A percentile compares a stretch with the other conserved stretches of the same genome.
Evolutionary conservation across 148 eudicot species (phyloP).

Genomic region (Vaccinium corymbosum): DNA sequence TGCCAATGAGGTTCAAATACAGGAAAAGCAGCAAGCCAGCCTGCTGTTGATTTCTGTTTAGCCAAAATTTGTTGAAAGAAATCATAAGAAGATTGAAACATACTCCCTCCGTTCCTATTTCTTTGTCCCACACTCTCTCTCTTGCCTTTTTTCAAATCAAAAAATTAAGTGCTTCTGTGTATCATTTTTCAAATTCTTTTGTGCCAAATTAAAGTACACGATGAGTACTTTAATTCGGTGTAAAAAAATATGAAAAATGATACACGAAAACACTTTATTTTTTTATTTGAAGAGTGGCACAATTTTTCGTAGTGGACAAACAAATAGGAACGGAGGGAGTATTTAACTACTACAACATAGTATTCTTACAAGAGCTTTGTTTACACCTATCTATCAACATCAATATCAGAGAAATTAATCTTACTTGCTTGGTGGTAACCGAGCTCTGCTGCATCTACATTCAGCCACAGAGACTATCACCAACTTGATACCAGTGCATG

Average conservation of each 20-base stretch:
- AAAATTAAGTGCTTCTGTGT: too few relatives aligned
- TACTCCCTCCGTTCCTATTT: too few relatives aligned
- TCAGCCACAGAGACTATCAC: conserved; percentile 80
- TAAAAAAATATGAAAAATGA: too few relatives aligned
- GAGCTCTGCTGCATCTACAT: conserved; percentile 90
- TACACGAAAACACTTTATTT: too few relatives aligned
- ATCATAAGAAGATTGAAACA: background rate
- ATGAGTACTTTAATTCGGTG: too few relatives aligned
- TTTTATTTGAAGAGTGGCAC: too few relatives aligned
- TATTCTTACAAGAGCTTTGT: background rate
- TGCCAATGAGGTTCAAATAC: conserved; percentile 99
- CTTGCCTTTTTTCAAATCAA: too few relatives aligned
- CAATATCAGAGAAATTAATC: conserved; percentile 19
- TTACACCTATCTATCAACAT: background rate
- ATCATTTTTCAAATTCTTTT: too few relatives aligned
- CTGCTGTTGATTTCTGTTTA: conserved; percentile 93
- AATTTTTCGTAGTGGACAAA: too few relatives aligned
- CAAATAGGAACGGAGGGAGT: background rate
- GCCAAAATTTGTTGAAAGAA: conserved; percentile 66
- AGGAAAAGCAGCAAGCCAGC: conserved; percentile 99
- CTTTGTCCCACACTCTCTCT: too few relatives aligned
- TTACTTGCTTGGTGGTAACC: conserved; percentile 96
- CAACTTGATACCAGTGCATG: conserved; percentile 86
- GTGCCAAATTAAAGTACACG: too few relatives aligned
- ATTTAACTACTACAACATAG: background rate